Conservation (phyloP, 768 basidiomycete species). For the Boletus pseudo-olivaceus region DNA sequence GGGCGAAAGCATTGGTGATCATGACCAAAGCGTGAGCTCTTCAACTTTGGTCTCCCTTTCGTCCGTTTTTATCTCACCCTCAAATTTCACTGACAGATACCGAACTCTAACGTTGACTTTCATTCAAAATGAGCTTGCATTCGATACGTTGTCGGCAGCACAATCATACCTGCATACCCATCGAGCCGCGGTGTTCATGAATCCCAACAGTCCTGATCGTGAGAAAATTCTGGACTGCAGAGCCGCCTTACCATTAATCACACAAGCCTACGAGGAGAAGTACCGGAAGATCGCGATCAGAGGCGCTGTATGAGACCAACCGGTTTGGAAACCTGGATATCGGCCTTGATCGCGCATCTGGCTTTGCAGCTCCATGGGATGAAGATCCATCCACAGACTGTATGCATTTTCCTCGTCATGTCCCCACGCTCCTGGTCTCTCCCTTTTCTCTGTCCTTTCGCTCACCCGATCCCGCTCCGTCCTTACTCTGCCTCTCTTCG, state of each 20-base stretch:
- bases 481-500: slow-evolving; percentile 11
- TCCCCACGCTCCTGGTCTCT: slow-evolving; percentile 8
- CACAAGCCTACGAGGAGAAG: slow-evolving; percentile 69
- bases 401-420: slow-evolving; percentile 10
- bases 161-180: slow-evolving; percentile 70
- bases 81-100: slow-evolving; percentile 55
- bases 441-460: slow-evolving; percentile 13
- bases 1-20: slow-evolving; percentile 78
- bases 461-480: slow-evolving; percentile 4
- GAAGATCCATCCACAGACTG: slow-evolving; percentile 10
- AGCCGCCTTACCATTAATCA: slow-evolving; percentile 51
- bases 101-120: slow-evolving; percentile 71
- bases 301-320: slow-evolving; percentile 70
- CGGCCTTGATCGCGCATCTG: not conserved
- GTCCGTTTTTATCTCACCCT: slow-evolving; percentile 1
- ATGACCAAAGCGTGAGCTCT: slow-evolving; percentile 88
- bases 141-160: slow-evolving; percentile 62
- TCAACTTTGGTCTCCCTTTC: not conserved
- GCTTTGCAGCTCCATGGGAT: slow-evolving; percentile 12
- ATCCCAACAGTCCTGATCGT: slow-evolving; percentile 56
- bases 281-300: slow-evolving; percentile 87
- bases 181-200: slow-evolving; percentile 61
- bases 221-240: slow-evolving; percentile 75
- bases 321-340: slow-evolving; percentile 4
- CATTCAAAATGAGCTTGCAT: slow-evolving; percentile 79